Base-by-base conservation (phyloP, 2,329 filamentous ascomycete genomes). In the Samsoniella hepiali region DNA sequence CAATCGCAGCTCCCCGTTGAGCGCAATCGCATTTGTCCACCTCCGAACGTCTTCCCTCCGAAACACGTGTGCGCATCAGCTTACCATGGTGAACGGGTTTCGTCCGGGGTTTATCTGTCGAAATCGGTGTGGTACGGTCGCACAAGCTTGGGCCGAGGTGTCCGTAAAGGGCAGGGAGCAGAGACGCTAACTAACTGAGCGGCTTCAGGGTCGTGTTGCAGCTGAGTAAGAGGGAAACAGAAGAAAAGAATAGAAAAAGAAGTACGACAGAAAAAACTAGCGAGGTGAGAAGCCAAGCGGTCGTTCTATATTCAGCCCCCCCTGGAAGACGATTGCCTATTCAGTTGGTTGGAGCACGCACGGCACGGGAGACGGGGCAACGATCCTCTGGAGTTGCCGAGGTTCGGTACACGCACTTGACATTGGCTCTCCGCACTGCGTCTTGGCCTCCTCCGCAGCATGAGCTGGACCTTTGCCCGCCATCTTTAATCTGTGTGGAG, bases 61-160 rank as follows among this genome's bases (percentile, higher is more conserved):
- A 6, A 13, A n/a, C 22, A n/a, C 11, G 29, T 13, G 38, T 15
- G 13, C 58, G 58, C 36, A 44, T 53, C 22, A 61, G 49, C 58
- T 61, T 61, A 61, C 58, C 58, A 61, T 61, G 36, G 36, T 61
- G 31, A 54, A 45, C 58, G 49, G 29, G 2, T 45, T 61, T 61
- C 49, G 58, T 27, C 49, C n/a, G 38, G 49, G 49, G 11, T 60
- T 60, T 60, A 40, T 54, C 3, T 38, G n/a, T 54, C 22, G 15
- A 54, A 32, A 29, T 59, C 45, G 22, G 45, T 29, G 15, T 27
- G 29, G 31, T 22, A 31, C 27, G 32, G 57, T 59, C 42, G 38
- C 58, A 45, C 58, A 34, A 17, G 58, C 27, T 42, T 54, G 9
- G 29, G 58, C 47, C 47, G 58, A 53, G 58, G 49, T 17, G 38